These are phyloP conservation scores for Kwoniella newhampshirensis DNA, from an alignment of 768 basidiomycete genomes.

Conservation along the genomic window DNA sequence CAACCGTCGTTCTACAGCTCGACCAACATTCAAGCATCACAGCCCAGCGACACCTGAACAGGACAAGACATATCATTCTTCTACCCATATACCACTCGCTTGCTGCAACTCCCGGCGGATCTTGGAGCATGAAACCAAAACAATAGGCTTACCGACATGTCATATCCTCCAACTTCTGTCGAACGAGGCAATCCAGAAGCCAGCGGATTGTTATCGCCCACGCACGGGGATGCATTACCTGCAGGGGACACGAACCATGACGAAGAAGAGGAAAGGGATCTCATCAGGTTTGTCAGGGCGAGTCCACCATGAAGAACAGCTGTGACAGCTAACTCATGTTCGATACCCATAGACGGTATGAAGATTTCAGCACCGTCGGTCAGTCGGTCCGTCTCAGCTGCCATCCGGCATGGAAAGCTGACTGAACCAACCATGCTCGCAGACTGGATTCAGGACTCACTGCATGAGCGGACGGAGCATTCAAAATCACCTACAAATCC, in stretches of 20 bases:
- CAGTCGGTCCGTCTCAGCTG: conserved; percentile 43
- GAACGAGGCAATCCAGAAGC: conserved; percentile 9
- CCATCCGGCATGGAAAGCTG: conserved; percentile 1
- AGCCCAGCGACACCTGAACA: not conserved
- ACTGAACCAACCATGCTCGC: conserved; percentile 7
- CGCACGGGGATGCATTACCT: not conserved
- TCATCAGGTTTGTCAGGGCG: conserved; percentile 24
- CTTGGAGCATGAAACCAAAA: not conserved
- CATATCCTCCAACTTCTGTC: conserved; percentile 29
- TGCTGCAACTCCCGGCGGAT: no score
- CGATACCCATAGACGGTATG: conserved; percentile 75
- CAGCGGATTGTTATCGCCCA: conserved; percentile 11
- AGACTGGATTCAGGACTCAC: conserved; percentile 98
- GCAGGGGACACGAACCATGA: not conserved
- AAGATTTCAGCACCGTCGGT: conserved; percentile 96
- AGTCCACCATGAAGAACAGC: no score
- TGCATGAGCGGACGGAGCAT: conserved; percentile 79
- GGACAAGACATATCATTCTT: not conserved
- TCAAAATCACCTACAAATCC: conserved; percentile 47
- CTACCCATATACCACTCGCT: no score
- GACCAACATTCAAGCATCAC: not conserved
- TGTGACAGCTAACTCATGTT: not conserved
- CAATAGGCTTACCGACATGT: conserved; percentile 17
- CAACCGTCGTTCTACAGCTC: not conserved
- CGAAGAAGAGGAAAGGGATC: conserved; percentile 22